Evolutionary conservation across 1,284 basidiomycete species (phyloP).

Genomic region (Ceratobasidium sp.): DNA sequence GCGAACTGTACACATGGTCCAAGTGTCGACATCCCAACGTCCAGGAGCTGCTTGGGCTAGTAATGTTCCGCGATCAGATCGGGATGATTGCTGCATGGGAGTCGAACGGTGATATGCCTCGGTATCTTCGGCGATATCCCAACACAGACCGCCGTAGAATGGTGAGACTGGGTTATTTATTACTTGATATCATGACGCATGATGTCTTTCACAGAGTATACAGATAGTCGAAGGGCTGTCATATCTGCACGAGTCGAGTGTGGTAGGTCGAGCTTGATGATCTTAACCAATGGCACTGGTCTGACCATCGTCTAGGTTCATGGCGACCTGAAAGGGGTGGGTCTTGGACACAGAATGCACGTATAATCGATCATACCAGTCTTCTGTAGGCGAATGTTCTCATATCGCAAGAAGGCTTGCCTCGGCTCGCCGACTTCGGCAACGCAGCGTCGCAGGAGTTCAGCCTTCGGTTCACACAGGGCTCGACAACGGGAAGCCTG

Average conservation of each 20-base stretch:
- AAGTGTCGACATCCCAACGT: constrained; percentile 9
- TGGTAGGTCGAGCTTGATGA: neutral
- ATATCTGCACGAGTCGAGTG: neutral
- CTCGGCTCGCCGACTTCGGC: constrained; percentile 2
- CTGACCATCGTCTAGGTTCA: neutral
- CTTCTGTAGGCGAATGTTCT: neutral
- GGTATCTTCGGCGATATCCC: neutral
- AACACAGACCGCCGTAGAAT: neutral
- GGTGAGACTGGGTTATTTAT: neutral
- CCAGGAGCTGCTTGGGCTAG: neutral
- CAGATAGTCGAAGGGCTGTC: neutral
- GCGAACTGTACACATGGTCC: constrained; percentile 15
- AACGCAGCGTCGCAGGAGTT: neutral
- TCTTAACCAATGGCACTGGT: no score
- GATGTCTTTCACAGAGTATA: neutral
- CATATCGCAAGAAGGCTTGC: neutral
- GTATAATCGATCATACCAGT: neutral
- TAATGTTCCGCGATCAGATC: constrained; percentile 9
- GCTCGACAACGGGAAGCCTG: neutral
- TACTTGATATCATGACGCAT: neutral
- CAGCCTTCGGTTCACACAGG: neutral
- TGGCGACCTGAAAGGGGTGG: constrained; percentile 33
- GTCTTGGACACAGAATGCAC: neutral
- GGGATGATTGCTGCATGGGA: constrained; percentile 9
- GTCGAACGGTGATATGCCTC: neutral